These are phyloP conservation scores for Starmerella bombi DNA, from an alignment of 805 yeast species.

Conservation along the genomic window DNA sequence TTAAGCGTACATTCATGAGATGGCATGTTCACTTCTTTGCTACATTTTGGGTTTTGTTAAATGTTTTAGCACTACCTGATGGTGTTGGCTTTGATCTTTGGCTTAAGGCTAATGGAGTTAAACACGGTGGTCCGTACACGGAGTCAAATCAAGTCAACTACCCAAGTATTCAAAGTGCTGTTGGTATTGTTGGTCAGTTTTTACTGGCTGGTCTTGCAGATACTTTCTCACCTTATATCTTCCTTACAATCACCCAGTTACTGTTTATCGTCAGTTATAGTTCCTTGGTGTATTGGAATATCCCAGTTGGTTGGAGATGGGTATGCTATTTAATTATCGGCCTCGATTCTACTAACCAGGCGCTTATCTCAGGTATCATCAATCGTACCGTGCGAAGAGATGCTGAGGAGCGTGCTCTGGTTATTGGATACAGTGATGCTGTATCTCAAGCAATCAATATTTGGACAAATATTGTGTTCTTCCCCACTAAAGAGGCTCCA, in stretches of 20 bases:
- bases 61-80: conserved; percentile 32
- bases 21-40: conserved; percentile 29
- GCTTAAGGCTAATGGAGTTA: conserved; percentile 26
- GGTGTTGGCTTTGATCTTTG: conserved; percentile 33
- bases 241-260: conserved; percentile 26
- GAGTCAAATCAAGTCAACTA: conserved; percentile 31
- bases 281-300: conserved; percentile 33
- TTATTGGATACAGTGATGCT: conserved; percentile 28
- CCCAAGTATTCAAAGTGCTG: conserved; percentile 33
- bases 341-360: conserved; percentile 29
- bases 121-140: conserved; percentile 21
- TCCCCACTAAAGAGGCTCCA: conserved; percentile 33
- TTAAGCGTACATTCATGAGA: conserved; percentile 21
- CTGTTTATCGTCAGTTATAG: conserved; percentile 30
- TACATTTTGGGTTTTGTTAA: conserved; percentile 29
- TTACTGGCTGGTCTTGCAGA: conserved; percentile 31
- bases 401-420: conserved; percentile 29
- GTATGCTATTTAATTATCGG: conserved; percentile 31
- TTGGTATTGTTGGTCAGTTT: conserved; percentile 33
- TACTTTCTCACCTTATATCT: conserved; percentile 30
- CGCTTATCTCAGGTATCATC: conserved; percentile 34
- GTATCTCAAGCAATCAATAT: conserved; percentile 35
- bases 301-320: conserved; percentile 33
- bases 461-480: conserved; percentile 36
- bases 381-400: conserved; percentile 28